Percentiles rank a stretch among this genome's conserved stretches.
Evolutionary conservation across 768 basidiomycete species (phyloP).

Genomic region (Rhodosporidiobolus odoratus): DNA sequence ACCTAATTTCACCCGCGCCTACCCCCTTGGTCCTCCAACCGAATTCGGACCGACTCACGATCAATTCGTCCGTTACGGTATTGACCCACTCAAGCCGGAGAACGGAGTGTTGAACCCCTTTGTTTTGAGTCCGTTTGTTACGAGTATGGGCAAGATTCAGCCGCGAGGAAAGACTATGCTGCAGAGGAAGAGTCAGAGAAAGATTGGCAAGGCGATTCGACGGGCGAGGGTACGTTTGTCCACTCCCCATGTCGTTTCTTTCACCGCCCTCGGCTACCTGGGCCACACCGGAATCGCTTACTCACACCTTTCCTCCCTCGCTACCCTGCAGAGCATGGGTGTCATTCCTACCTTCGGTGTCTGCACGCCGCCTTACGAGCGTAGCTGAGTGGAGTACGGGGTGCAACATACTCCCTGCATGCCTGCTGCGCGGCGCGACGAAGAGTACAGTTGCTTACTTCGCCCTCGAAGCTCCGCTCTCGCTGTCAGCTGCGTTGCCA

Average conservation of each 20-base stretch:
- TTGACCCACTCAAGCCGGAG: conserved; percentile 24
- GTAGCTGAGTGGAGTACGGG: not conserved
- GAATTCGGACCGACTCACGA: conserved; percentile 27
- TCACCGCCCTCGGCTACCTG: no score
- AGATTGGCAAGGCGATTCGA: conserved; percentile 35
- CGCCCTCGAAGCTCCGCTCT: no score
- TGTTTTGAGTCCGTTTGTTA: conserved; percentile 25
- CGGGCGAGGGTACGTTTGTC: conserved; percentile 34
- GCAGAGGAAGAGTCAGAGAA: conserved; percentile 35
- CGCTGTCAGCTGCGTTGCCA: no score
- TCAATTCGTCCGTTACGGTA: conserved; percentile 26
- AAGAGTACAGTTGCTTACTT: not conserved
- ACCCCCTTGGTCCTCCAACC: conserved; percentile 36
- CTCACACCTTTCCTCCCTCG: not conserved
- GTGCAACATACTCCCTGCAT: no score
- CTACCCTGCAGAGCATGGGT: conserved; percentile 30
- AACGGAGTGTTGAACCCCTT: conserved; percentile 25
- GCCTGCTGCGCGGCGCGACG: no score
- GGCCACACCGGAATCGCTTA: no score
- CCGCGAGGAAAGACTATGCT: conserved; percentile 31
- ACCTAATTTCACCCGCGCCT: conserved; percentile 23
- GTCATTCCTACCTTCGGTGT: conserved; percentile 25
- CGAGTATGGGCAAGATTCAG: conserved; percentile 39
- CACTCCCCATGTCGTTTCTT: not conserved
- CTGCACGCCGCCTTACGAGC: not conserved